Base-by-base conservation (phyloP, 2,329 filamentous ascomycete species). In the Talaromyces sp. region DNA sequence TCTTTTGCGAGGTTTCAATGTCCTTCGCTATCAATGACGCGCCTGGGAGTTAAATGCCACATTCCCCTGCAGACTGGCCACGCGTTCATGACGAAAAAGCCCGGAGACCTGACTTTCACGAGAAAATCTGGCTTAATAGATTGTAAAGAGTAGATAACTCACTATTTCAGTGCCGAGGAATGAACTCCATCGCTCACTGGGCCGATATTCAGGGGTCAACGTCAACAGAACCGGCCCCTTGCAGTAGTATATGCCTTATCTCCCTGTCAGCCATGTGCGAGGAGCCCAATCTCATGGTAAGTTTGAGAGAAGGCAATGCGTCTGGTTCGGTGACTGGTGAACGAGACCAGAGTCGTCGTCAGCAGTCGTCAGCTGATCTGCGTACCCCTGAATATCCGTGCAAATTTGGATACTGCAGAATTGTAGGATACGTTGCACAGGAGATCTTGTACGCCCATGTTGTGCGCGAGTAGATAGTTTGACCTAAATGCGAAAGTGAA, bases 321-420 rank as follows among this genome's bases (percentile, higher is more conserved):
- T 48, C 29, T 14, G 41, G 30, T 20, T 40, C 37, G 30, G 20
- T 46, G 45, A 55, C 40, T 54, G 48, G 36, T 47, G 45, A 47
- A 29, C 27, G 40, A 45, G 24, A 17, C 7, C 20, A 46, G 11
- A 39, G 51, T 49, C 37, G 42, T 48, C 46, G 53, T 50, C 50
- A 47, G 50, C 47, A 17, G 35, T 47, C 46, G 47, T 54, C 51
- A 40, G 39, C 54, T 27, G 47, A 56, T 51, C 51, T 35, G 30
- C 47, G 22, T 46, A 19, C 54, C 51, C 50, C 44, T 54, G 51
- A 53, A 41, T 44, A 40, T 51, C 24, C 47, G 42, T 49, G 43
- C 43, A 54, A 24, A 43, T 13, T 41, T 32, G 16, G 27, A 17
- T 14, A 19, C 45, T 17, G 24, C 17, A 39, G 19, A 35, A 16